Evolutionary conservation across 148 eudicot species (phyloP).

Genomic region (Salicornia ramosissima): DNA sequence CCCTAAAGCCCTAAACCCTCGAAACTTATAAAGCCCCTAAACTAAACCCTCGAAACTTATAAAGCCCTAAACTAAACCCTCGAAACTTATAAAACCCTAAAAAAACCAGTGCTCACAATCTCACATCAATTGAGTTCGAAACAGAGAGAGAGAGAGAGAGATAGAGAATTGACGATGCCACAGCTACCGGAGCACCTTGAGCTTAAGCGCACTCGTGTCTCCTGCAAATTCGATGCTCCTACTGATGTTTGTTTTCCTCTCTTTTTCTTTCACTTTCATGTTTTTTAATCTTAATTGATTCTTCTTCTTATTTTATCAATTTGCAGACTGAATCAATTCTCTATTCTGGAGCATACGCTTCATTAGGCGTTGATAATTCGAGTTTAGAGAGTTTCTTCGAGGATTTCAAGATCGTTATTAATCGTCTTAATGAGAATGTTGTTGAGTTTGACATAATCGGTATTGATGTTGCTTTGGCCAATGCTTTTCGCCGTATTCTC

Average conservation of each 20-base stretch:
- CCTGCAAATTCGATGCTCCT: constrained; percentile 67
- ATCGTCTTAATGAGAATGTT: constrained; percentile 52
- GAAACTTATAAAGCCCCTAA: too few relatives aligned
- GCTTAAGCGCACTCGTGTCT: constrained; percentile 69
- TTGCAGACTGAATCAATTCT: constrained; percentile 61
- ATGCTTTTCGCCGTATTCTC: constrained; percentile 87
- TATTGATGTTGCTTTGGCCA: constrained; percentile 79
- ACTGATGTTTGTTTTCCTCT: constrained; percentile 38
- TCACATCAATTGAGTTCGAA: too few relatives aligned
- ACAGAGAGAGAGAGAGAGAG: neutral
- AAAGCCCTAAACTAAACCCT: constrained; percentile 21
- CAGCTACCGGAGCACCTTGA: constrained; percentile 62
- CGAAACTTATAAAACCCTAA: constrained; percentile 16
- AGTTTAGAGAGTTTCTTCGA: constrained; percentile 56
- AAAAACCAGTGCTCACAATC: too few relatives aligned
- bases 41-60: too few relatives aligned
- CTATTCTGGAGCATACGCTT: constrained; percentile 75
- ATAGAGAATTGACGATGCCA: constrained; percentile 23
- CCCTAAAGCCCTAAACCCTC: too few relatives aligned
- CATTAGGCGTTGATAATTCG: constrained; percentile 75
- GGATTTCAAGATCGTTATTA: constrained; percentile 56
- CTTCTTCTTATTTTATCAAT: neutral
- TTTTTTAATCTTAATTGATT: neutral
- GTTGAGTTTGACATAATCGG: constrained; percentile 93
- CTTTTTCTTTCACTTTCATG: neutral